A percentile compares a stretch with the other conserved stretches of the same genome.
These are phyloP conservation scores for Citrus cavaleriei DNA, from an alignment of 345 rosid species.

Conservation along the genomic window DNA sequence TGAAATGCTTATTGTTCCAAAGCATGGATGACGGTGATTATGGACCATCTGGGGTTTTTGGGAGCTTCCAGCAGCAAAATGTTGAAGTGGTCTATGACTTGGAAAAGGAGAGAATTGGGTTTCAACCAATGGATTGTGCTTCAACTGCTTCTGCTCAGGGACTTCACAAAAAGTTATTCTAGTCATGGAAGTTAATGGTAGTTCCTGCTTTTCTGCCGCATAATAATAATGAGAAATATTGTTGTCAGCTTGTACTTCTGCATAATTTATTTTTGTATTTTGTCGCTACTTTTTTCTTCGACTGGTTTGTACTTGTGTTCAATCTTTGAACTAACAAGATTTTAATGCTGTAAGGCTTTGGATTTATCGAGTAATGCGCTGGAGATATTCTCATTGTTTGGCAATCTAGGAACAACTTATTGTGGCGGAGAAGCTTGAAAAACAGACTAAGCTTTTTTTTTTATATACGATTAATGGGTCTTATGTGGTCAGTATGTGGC, in stretches of 20 bases:
- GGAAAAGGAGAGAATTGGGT: constrained; percentile 71
- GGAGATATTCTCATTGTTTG: constrained; percentile 16
- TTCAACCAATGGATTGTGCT: constrained; percentile 78
- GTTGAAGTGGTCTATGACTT: constrained; percentile 74
- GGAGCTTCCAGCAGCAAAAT: constrained; percentile 88
- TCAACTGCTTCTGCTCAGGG: constrained; percentile 47
- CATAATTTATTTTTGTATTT: background rate
- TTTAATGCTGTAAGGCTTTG: constrained; percentile 1
- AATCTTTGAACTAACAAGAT: constrained; percentile 1
- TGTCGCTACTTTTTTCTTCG: background rate
- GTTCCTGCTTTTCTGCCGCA: constrained; percentile 11
- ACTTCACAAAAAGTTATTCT: constrained; percentile 34
- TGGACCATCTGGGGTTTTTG: constrained; percentile 79
- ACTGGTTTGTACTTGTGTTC: background rate
- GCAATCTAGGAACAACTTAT: background rate
- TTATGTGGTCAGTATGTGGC: background rate
- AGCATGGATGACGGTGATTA: constrained; percentile 64
- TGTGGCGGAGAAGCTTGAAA: too few species aligned
- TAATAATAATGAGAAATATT: background rate
- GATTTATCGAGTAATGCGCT: constrained; percentile 6
- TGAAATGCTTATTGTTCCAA: constrained; percentile 66
- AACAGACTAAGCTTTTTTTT: background rate
- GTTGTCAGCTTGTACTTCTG: background rate
- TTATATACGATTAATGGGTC: background rate
- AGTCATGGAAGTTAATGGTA: constrained; percentile 9